Evolutionary conservation across 2,329 filamentous ascomycete genomes (phyloP).

Genomic region (Colletotrichum camelliae): DNA sequence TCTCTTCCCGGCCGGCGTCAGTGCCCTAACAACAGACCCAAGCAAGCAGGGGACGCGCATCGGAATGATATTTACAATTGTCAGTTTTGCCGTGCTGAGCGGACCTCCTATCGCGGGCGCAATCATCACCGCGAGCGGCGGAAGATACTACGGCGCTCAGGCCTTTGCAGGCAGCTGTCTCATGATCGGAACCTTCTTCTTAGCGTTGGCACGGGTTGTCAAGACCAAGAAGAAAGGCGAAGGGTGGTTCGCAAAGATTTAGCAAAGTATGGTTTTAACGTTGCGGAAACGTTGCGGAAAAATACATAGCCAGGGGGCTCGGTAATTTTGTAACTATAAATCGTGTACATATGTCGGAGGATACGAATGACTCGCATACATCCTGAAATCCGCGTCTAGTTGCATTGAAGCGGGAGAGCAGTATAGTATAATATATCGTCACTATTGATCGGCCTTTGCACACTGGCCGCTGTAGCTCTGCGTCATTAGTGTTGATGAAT

Average conservation of each 20-base stretch:
- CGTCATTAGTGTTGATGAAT: background rate
- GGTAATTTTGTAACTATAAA: background rate
- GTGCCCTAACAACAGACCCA: slow-evolving; percentile 57
- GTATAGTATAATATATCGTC: background rate
- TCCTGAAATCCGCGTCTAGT: background rate
- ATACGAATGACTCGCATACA: background rate
- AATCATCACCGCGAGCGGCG: slow-evolving; percentile 46
- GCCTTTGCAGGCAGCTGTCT: slow-evolving; percentile 50
- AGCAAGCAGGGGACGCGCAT: slow-evolving; percentile 59
- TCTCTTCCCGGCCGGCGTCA: slow-evolving; percentile 68
- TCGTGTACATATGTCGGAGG: background rate
- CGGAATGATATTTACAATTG: slow-evolving; percentile 63
- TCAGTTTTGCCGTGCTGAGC: slow-evolving; percentile 57
- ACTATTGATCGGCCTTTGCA: background rate
- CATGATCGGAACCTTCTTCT: slow-evolving; percentile 43
- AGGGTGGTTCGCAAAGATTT: slow-evolving; percentile 47
- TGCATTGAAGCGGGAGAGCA: background rate
- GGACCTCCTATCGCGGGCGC: slow-evolving; percentile 58
- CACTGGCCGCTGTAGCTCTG: background rate
- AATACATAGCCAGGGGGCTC: background rate
- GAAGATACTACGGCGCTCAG: slow-evolving; percentile 53
- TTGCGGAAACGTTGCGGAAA: background rate
- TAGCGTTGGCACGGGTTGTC: slow-evolving; percentile 41
- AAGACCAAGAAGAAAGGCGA: slow-evolving; percentile 41
- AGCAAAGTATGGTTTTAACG: background rate